phyloP scores from a whole-genome alignment of 768 basidiomycete genomes.

The Artomyces pyxidatus region DNA sequence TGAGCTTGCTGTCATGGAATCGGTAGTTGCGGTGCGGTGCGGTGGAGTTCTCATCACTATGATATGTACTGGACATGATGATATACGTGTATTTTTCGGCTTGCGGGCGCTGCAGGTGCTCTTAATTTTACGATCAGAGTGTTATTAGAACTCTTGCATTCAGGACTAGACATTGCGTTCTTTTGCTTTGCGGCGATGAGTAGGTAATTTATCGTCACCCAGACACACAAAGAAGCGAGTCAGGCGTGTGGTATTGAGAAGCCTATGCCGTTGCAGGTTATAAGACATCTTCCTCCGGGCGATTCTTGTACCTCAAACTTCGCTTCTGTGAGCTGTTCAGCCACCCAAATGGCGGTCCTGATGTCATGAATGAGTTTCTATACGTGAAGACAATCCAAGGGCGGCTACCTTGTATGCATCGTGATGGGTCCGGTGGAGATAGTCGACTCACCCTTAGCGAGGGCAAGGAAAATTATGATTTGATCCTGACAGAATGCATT shows the following conservation, averaged over 20 bases:
- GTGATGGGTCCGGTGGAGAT: slow-evolving; percentile 50
- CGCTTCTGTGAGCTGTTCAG: slow-evolving; percentile 59
- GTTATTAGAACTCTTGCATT: too few species aligned
- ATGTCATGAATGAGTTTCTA: not conserved
- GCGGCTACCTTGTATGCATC: slow-evolving; percentile 57
- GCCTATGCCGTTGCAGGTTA: slow-evolving; percentile 62
- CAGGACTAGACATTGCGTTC: too few species aligned
- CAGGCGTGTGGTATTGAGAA: too few species aligned
- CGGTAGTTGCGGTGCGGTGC: slow-evolving; percentile 33
- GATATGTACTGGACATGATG: not conserved
- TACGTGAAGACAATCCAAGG: not conserved
- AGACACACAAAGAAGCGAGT: not conserved
- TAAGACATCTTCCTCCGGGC: slow-evolving; percentile 36
- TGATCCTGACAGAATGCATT: slow-evolving; percentile 53
- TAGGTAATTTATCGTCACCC: not conserved
- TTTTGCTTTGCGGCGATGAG: too few species aligned
- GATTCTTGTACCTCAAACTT: slow-evolving; percentile 46
- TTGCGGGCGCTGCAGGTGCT: too few species aligned
- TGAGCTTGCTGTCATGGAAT: slow-evolving; percentile 84
- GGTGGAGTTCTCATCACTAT: not conserved
- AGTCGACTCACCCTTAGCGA: slow-evolving; percentile 56
- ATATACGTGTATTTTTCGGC: not conserved
- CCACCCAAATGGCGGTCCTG: slow-evolving; percentile 66
- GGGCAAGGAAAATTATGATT: slow-evolving; percentile 68
- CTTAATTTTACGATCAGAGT: too few species aligned